These are phyloP conservation scores for Corchorus capsularis DNA, from an alignment of 345 rosid species.

Conservation along the genomic window DNA sequence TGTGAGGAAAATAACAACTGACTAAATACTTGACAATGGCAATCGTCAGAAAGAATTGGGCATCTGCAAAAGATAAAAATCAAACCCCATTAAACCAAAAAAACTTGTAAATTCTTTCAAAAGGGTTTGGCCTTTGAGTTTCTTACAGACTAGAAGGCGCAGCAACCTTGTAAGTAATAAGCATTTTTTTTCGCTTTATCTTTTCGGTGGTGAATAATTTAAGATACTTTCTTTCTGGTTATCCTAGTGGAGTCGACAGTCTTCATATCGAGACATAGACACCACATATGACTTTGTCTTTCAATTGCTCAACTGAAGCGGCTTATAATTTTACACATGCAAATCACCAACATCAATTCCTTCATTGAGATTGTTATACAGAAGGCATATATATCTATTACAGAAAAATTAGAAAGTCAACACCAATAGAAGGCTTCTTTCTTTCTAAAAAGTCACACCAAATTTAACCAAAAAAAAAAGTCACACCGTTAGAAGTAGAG, in stretches of 20 bases:
- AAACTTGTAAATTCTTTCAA: neutral
- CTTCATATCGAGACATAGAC: too few relatives aligned
- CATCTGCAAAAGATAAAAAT: slow-evolving; percentile 28
- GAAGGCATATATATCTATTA: too few relatives aligned
- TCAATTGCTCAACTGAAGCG: too few relatives aligned
- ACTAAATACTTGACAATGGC: slow-evolving; percentile 21
- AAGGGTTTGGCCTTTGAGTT: neutral
- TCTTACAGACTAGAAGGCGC: slow-evolving; percentile 28
- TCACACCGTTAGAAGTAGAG: too few relatives aligned
- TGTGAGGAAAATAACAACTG: slow-evolving; percentile 26
- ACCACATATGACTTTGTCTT: too few relatives aligned
- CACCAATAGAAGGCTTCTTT: too few relatives aligned
- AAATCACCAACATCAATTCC: too few relatives aligned
- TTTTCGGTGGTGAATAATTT: neutral
- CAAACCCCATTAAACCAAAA: neutral
- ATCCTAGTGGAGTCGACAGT: neutral
- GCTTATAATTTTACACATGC: too few relatives aligned
- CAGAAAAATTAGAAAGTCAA: too few relatives aligned
- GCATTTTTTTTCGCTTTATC: slow-evolving; percentile 14
- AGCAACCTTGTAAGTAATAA: slow-evolving; percentile 9
- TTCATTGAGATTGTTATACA: too few relatives aligned
- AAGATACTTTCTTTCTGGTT: neutral
- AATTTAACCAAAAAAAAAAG: too few relatives aligned
- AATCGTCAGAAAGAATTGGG: slow-evolving; percentile 27
- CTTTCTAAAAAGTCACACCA: too few relatives aligned